Base-by-base conservation (phyloP, 768 basidiomycete species). In the Leucosporidium scottii region DNA sequence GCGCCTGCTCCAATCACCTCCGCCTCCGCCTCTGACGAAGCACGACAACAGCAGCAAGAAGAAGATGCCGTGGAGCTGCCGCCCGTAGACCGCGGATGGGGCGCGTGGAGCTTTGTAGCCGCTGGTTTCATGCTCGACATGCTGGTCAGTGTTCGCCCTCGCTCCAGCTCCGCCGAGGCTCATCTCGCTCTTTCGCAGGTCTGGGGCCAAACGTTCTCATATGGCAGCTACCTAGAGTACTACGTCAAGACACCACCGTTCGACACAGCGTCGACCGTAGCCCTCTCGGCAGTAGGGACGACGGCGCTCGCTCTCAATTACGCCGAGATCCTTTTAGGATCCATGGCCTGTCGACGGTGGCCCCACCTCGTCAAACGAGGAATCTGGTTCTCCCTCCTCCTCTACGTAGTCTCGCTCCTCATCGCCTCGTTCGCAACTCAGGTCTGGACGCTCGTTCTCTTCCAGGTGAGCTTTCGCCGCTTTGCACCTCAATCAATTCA, bases 391-490 rank as follows among this genome's bases (percentile, higher is more conserved):
- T 49, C 49, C 18, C 49, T 61, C 49, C 48, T 13, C 28, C 48
- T 61, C 18, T 50, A 61, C 48, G 60, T 61, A 30, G 8, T n/a
- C 60, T 30, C 48, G 30, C n/a, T 61, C 8, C 9, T 61, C 30
- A 15, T 61, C 30, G 48, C 60, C 2, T 50, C 48, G 4, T 61
- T 61, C 12, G 60, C 49, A 7, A 31, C 27, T 7, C 5, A 49
- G n/a, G 59, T 59, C 5, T 39, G 36, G 59, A 48, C n/a, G n/a
- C 21, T 59, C 6, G 28, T 59, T 12, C 6, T 59, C 44, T 59
- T 59, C 18, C 59, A 59, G n/a, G 39, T 44, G 39, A 44, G 39
- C 34, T 34, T n/a, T n/a, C n/a, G n/a, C n/a, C n/a, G n/a, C n/a
- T n/a, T n/a, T n/a, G n/a, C n/a, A n/a, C n/a, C n/a, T n/a, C n/a